These are phyloP conservation scores for Chlorella sp. DNA, from an alignment of 139 green algal genomes.

Conservation along the genomic window DNA sequence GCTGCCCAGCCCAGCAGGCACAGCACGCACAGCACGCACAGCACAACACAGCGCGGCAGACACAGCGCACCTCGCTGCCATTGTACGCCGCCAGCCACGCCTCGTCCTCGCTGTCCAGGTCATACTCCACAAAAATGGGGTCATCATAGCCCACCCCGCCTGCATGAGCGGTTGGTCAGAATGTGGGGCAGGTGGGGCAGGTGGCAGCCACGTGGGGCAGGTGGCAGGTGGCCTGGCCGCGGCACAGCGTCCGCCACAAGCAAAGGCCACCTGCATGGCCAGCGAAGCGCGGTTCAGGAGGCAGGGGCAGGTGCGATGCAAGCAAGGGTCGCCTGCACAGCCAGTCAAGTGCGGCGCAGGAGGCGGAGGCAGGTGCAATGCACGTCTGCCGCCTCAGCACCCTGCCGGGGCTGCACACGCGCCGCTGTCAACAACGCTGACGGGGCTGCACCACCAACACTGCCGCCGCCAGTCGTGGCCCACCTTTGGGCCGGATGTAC, in stretches of 20 bases:
- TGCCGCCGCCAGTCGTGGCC: no score
- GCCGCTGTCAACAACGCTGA: no score
- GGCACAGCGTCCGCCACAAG: neutral
- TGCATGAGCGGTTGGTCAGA: neutral
- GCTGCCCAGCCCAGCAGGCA: neutral
- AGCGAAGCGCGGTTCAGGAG: no score
- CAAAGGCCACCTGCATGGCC: no score
- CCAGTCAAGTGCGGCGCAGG: no score
- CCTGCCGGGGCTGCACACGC: no score
- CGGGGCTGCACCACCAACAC: no score
- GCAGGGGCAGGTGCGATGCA: no score
- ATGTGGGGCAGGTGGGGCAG: neutral
- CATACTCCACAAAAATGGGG: conserved; percentile 86
- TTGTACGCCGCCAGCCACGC: conserved; percentile 92
- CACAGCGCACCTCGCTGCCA: conserved; percentile 31
- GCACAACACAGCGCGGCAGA: neutral
- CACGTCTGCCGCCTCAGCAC: neutral
- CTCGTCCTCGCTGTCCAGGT: conserved; percentile 94
- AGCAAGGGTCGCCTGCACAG: no score
- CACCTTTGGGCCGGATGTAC: conserved; percentile 79
- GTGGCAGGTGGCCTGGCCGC: neutral
- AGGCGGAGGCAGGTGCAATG: neutral
- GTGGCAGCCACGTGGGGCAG: neutral
- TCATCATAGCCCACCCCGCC: conserved; percentile 37
- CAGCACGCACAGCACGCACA: no score